Evolutionary conservation across 139 green algal species (phyloP).

Genomic region (Microglena sp.): DNA sequence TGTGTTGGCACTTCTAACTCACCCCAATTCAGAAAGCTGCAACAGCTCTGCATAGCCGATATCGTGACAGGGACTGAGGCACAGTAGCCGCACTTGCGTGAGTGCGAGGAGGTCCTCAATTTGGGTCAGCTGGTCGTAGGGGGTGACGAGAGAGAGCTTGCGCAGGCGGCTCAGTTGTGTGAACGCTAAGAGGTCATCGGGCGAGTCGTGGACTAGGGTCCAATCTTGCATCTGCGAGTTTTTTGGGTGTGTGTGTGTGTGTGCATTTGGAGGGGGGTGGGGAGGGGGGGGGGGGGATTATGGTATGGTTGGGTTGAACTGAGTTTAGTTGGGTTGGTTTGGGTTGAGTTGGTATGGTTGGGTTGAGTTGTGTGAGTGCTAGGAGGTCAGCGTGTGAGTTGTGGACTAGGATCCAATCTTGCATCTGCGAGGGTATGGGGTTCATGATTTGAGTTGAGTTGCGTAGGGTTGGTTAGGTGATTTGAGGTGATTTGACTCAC

Average conservation of each 20-base stretch:
- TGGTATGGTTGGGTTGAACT: too few relatives aligned
- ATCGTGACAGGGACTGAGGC: not conserved
- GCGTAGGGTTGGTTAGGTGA: too few relatives aligned
- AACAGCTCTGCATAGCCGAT: not conserved
- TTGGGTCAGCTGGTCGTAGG: slow-evolving; percentile 3
- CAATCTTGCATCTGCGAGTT: slow-evolving; percentile 1
- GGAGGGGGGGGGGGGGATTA: too few relatives aligned
- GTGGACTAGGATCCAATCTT: too few relatives aligned
- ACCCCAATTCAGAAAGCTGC: slow-evolving; percentile 1
- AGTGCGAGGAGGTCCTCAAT: slow-evolving; percentile 3
- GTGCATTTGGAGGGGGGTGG: not conserved
- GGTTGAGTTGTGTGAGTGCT: too few relatives aligned
- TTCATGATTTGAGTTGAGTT: too few relatives aligned
- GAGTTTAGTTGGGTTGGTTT: too few relatives aligned
- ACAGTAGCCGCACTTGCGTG: slow-evolving; percentile 10
- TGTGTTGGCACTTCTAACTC: too few relatives aligned
- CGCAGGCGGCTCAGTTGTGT: slow-evolving; percentile 4
- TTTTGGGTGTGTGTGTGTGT: not conserved
- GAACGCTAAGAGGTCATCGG: not conserved
- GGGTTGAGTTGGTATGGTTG: too few relatives aligned
- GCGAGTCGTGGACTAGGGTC: not conserved
- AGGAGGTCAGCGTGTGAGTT: too few relatives aligned
- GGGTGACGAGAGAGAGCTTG: slow-evolving; percentile 8
- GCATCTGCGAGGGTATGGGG: slow-evolving; percentile 3
- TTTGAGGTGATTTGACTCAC: too few relatives aligned